A percentile compares a stretch with the other conserved stretches of the same genome.
Conservation (phyloP, 768 basidiomycete genomes). For the Boletellus ananas region DNA sequence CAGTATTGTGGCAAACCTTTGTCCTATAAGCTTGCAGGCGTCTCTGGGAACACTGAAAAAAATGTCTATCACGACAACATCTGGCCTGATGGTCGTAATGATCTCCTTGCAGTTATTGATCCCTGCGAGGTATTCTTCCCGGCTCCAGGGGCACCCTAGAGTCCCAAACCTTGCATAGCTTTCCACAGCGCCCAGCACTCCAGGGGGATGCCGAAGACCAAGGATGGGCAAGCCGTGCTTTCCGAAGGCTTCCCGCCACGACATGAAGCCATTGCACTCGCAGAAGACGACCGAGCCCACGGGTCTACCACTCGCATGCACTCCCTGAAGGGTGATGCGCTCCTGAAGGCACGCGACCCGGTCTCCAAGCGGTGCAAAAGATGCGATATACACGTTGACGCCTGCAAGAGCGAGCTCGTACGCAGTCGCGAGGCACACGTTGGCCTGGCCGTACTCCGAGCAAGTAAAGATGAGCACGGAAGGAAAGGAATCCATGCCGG, state of each 20-base stretch:
- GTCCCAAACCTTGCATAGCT: neutral
- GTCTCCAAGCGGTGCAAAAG: conserved; percentile 5
- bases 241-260: neutral
- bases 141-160: neutral
- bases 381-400: conserved; percentile 8
- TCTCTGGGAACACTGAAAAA: conserved; percentile 1
- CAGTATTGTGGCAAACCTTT: conserved; percentile 1
- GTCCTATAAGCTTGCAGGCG: conserved; percentile 1
- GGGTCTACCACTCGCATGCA: neutral
- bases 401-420: conserved; percentile 14
- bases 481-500: conserved; percentile 4
- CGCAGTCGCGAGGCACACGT: conserved; percentile 3
- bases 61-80: neutral
- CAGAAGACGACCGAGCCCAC: conserved; percentile 3
- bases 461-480: conserved; percentile 9
- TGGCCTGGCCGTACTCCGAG: conserved; percentile 1
- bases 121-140: conserved; percentile 5
- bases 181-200: conserved; percentile 2
- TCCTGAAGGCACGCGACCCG: conserved; percentile 9
- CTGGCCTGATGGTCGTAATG: neutral
- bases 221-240: neutral
- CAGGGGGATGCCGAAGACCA: neutral
- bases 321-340: neutral
- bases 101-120: conserved; percentile 1
- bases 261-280: neutral